These are phyloP conservation scores for Lepiota brunneoincarnata DNA, from an alignment of 768 basidiomycete genomes.

Conservation along the genomic window DNA sequence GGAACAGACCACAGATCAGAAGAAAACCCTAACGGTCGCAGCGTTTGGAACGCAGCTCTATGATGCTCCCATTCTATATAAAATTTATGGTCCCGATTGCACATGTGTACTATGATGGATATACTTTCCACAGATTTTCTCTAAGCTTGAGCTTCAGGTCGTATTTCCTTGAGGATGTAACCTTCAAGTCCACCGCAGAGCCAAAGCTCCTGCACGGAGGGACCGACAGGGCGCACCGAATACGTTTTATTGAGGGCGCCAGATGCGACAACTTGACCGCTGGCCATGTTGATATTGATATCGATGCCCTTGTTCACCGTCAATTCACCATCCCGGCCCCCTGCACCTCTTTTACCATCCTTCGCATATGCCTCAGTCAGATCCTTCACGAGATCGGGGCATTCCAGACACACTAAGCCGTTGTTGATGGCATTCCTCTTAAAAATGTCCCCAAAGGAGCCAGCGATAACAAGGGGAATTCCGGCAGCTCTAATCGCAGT, in stretches of 20 bases:
- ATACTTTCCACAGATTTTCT: constrained; percentile 4
- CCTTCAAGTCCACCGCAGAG: constrained; percentile 92
- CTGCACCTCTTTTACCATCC: constrained; percentile 72
- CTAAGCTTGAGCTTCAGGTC: constrained; percentile 23
- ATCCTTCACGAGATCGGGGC: constrained; percentile 83
- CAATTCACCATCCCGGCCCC: constrained; percentile 78
- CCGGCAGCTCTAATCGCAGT: constrained; percentile 96
- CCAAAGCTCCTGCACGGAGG: constrained; percentile 98
- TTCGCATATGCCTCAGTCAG: constrained; percentile 74
- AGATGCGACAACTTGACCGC: constrained; percentile 64
- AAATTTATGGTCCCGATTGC: background rate
- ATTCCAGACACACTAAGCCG: constrained; percentile 92
- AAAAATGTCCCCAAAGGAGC: constrained; percentile 99
- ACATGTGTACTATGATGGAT: background rate
- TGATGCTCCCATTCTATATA: constrained; percentile 26
- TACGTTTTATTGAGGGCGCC: constrained; percentile 52
- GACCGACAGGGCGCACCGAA: constrained; percentile 73
- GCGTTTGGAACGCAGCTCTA: constrained; percentile 57
- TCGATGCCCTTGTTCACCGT: constrained; percentile 75
- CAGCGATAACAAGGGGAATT: constrained; percentile 90
- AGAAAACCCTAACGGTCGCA: constrained; percentile 36
- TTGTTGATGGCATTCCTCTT: constrained; percentile 99
- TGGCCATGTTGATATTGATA: constrained; percentile 63
- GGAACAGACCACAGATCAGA: constrained; percentile 18
- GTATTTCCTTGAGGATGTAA: constrained; percentile 78